phyloP scores from a whole-genome alignment of 345 rosid species.

The Fremontodendron californicum region DNA sequence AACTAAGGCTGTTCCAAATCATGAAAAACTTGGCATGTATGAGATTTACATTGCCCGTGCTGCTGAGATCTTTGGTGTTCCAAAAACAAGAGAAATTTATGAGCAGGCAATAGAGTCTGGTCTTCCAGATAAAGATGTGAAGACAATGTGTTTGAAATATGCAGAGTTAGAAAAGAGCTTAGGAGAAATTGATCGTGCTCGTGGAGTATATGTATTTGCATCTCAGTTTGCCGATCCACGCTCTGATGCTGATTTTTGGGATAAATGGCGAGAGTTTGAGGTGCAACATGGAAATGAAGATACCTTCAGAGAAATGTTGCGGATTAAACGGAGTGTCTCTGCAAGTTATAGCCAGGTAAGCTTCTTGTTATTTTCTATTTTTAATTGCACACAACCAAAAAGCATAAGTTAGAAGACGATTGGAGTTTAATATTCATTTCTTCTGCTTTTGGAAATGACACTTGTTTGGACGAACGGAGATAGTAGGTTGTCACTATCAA shows the following conservation, averaged over 20 bases:
- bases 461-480: neutral
- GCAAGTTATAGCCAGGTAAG: constrained; percentile 93
- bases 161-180: constrained; percentile 90
- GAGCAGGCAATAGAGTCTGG: constrained; percentile 96
- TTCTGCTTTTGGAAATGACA: neutral
- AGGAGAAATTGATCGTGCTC: constrained; percentile 91
- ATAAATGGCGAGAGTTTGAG: constrained; percentile 89
- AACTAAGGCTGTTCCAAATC: constrained; percentile 81
- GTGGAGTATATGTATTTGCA: constrained; percentile 73
- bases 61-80: constrained; percentile 93
- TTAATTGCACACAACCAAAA: neutral
- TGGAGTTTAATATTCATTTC: neutral
- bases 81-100: constrained; percentile 88
- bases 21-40: constrained; percentile 82
- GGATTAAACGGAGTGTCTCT: constrained; percentile 81
- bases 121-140: constrained; percentile 92
- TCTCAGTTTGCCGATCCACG: constrained; percentile 94
- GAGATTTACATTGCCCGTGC: constrained; percentile 91
- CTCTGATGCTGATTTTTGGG: constrained; percentile 87
- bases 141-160: constrained; percentile 83
- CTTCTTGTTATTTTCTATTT: neutral
- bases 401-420: neutral
- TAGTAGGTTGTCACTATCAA: neutral
- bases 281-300: constrained; percentile 96
- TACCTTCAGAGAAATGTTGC: constrained; percentile 92